These are phyloP conservation scores for Phialemoniopsis sp. DNA, from an alignment of 2,329 filamentous ascomycete species.

Conservation along the genomic window DNA sequence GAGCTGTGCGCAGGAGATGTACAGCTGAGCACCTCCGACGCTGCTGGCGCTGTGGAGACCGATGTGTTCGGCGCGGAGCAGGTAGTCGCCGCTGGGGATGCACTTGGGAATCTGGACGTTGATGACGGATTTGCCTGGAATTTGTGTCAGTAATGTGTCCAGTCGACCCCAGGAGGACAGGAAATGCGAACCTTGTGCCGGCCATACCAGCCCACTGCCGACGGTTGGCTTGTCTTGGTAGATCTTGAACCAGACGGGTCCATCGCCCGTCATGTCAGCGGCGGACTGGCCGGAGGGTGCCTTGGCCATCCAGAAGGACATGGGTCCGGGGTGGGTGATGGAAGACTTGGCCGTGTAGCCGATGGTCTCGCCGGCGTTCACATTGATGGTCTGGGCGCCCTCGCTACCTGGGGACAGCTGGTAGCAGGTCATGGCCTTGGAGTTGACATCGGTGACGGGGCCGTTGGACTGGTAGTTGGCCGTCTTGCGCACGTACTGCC, in stretches of 20 bases:
- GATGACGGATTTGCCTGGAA: slow-evolving; percentile 15
- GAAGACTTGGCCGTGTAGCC: slow-evolving; percentile 32
- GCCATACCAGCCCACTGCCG: slow-evolving; percentile 28
- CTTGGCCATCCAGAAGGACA: slow-evolving; percentile 35
- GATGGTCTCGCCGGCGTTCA: slow-evolving; percentile 37
- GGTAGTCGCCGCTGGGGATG: slow-evolving; percentile 26
- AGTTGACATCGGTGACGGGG: slow-evolving; percentile 42
- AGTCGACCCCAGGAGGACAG: no score
- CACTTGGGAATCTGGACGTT: slow-evolving; percentile 23
- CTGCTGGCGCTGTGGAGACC: slow-evolving; percentile 23
- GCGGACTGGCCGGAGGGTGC: slow-evolving; percentile 29
- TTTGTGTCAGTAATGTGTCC: no score
- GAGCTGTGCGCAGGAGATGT: slow-evolving; percentile 23
- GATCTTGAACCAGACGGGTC: slow-evolving; percentile 36
- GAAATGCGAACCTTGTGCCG: slow-evolving; percentile 21
- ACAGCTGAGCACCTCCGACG: slow-evolving; percentile 26
- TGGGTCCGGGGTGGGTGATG: slow-evolving; percentile 33
- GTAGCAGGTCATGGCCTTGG: slow-evolving; percentile 46
- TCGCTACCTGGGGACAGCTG: slow-evolving; percentile 34
- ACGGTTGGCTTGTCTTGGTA: slow-evolving; percentile 31
- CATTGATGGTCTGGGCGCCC: slow-evolving; percentile 32
- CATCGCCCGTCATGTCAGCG: slow-evolving; percentile 29
- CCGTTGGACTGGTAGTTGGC: slow-evolving; percentile 45
- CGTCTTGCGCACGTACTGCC: slow-evolving; percentile 42
- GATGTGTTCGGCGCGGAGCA: slow-evolving; percentile 29